Conservation (phyloP, 352 stramenopile species). For the Phytopythium sindhum region DNA sequence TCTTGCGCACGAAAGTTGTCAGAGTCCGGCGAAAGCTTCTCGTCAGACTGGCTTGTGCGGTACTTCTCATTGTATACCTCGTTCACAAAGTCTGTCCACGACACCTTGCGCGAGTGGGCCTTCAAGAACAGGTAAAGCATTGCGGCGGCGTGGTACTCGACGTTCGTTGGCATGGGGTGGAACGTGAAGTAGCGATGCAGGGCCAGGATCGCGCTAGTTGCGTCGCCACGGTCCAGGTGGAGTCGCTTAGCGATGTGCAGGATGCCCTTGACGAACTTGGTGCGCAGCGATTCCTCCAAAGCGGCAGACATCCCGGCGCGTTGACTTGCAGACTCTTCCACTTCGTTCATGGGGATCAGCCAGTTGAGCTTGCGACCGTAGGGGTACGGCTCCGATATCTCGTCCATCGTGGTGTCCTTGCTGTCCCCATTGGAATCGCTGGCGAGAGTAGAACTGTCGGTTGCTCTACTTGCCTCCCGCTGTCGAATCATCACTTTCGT, state of each 20-base stretch:
- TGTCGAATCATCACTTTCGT: slow-evolving; percentile 31
- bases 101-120: slow-evolving; percentile 52
- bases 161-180: slow-evolving; percentile 63
- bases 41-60: slow-evolving; percentile 8
- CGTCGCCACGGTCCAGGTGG: slow-evolving; percentile 63
- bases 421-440: slow-evolving; percentile 14
- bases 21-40: slow-evolving; percentile 20
- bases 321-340: slow-evolving; percentile 59
- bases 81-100: slow-evolving; percentile 61
- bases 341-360: slow-evolving; percentile 54
- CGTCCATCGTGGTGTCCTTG: slow-evolving; percentile 10
- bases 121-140: slow-evolving; percentile 81
- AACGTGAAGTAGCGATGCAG: slow-evolving; percentile 81
- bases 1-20: slow-evolving; percentile 51
- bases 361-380: slow-evolving; percentile 77
- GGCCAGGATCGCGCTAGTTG: slow-evolving; percentile 68
- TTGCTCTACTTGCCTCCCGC: slow-evolving; percentile 18
- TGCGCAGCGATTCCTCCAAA: slow-evolving; percentile 60
- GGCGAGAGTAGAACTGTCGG: slow-evolving; percentile 1
- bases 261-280: slow-evolving; percentile 65
- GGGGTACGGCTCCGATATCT: slow-evolving; percentile 31
- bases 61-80: slow-evolving; percentile 71
- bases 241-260: slow-evolving; percentile 60
- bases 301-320: slow-evolving; percentile 48
- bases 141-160: slow-evolving; percentile 61